Conservation (phyloP, 129 eudicot species). For the Helianthus tuberosus region DNA sequence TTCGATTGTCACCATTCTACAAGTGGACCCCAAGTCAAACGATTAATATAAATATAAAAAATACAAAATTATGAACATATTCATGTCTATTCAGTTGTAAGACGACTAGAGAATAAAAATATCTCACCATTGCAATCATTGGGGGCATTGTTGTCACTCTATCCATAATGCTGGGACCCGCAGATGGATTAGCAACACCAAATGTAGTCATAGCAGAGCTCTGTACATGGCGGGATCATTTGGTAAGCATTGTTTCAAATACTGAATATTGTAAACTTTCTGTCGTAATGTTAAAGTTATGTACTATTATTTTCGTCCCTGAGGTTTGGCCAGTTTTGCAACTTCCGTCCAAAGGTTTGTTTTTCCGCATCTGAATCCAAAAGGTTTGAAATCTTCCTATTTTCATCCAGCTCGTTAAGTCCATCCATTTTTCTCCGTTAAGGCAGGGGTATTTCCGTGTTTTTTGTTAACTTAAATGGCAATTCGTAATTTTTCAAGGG, state of each 20-base stretch:
- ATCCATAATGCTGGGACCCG: conserved; percentile 60
- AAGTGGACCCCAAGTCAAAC: conserved; percentile 15
- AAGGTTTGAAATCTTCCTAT: too few relatives aligned
- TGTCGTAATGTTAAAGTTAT: background rate
- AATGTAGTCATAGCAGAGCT: conserved; percentile 59
- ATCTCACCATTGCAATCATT: conserved; percentile 60
- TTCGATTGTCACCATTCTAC: conserved; percentile 80
- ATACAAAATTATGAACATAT: background rate
- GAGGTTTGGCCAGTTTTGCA: too few relatives aligned
- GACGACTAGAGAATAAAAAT: background rate
- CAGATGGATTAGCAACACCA: conserved; percentile 59
- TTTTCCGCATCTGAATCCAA: too few relatives aligned
- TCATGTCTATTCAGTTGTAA: background rate
- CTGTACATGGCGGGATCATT: conserved; percentile 36
- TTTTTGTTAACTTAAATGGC: too few relatives aligned
- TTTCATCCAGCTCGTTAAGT: too few relatives aligned
- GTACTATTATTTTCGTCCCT: background rate
- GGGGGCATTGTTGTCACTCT: conserved; percentile 59
- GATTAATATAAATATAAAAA: background rate
- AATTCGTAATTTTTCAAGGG: too few relatives aligned
- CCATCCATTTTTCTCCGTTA: too few relatives aligned
- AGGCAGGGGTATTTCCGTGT: too few relatives aligned
- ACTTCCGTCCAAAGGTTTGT: too few relatives aligned
- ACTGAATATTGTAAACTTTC: too few relatives aligned
- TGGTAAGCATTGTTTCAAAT: too few relatives aligned